Evolutionary conservation across 768 basidiomycete genomes (phyloP).

Genomic region (Tulasnella sp.): DNA sequence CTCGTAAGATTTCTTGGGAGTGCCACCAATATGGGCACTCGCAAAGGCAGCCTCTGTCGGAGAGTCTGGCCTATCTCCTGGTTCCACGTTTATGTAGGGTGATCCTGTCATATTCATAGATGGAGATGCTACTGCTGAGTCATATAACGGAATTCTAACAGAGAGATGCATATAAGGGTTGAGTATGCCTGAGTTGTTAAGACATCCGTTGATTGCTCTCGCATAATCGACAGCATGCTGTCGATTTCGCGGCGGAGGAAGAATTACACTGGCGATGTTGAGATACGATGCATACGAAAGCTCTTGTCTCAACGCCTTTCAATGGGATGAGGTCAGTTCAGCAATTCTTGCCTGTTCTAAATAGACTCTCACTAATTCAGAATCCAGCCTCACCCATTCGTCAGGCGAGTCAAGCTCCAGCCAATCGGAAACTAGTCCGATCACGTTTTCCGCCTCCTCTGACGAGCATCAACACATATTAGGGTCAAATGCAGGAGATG

Average conservation of each 20-base stretch:
- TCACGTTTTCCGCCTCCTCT: constrained; percentile 65
- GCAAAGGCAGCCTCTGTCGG: constrained; percentile 15
- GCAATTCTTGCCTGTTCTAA: neutral
- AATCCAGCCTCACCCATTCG: constrained; percentile 90
- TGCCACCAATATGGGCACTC: constrained; percentile 19
- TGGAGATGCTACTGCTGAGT: constrained; percentile 27
- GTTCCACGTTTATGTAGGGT: neutral
- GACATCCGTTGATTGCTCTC: constrained; percentile 67
- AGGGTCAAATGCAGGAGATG: neutral
- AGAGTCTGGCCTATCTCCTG: neutral
- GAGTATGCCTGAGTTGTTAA: constrained; percentile 47
- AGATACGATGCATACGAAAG: constrained; percentile 87
- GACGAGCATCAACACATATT: neutral
- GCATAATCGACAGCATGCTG: constrained; percentile 85
- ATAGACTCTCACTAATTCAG: constrained; percentile 64
- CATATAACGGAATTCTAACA: constrained; percentile 71
- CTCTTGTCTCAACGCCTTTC: constrained; percentile 83
- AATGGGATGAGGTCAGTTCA: no score
- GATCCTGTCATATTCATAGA: neutral
- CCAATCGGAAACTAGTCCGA: constrained; percentile 83
- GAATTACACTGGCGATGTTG: constrained; percentile 67
- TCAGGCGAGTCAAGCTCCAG: constrained; percentile 85
- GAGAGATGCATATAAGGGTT: constrained; percentile 51
- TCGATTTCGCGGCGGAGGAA: constrained; percentile 78
- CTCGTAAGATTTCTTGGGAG: no score